Evolutionary conservation across 1,284 basidiomycete genomes (phyloP).

Genomic region (Golubevia sp.): DNA sequence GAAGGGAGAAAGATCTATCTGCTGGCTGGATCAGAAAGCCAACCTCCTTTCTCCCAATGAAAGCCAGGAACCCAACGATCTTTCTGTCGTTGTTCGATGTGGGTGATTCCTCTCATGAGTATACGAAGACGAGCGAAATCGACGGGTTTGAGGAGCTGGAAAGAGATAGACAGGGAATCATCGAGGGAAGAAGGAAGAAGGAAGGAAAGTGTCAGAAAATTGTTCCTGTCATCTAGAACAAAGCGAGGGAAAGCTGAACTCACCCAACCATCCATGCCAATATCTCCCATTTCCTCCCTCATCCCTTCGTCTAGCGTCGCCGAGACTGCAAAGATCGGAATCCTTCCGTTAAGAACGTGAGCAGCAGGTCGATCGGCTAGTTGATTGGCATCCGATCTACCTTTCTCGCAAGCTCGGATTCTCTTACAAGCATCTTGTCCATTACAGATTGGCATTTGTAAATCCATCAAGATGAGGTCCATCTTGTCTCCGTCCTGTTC

Average conservation of each 20-base stretch:
- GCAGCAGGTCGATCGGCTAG: constrained; percentile 33
- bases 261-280: constrained; percentile 52
- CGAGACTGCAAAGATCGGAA: constrained; percentile 83
- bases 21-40: constrained; percentile 39
- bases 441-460: constrained; percentile 83
- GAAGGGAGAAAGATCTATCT: too few relatives aligned
- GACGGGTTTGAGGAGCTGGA: constrained; percentile 38
- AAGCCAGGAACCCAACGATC: constrained; percentile 40
- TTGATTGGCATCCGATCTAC: background rate
- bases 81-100: constrained; percentile 27
- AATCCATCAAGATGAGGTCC: constrained; percentile 81
- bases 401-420: constrained; percentile 62
- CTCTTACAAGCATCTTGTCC: constrained; percentile 74
- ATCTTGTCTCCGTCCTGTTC: constrained; percentile 69
- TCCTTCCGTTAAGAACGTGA: constrained; percentile 70
- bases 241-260: too few relatives aligned
- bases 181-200: too few relatives aligned
- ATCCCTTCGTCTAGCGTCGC: constrained; percentile 75
- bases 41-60: constrained; percentile 51
- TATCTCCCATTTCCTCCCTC: constrained; percentile 63
- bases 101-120: constrained; percentile 36
- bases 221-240: too few relatives aligned
- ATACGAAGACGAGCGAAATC: constrained; percentile 38
- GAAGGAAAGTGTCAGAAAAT: background rate
- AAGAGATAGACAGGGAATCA: too few relatives aligned